These are phyloP conservation scores for Celoporthe dispersa DNA, from an alignment of 2,329 filamentous ascomycete genomes.

Conservation along the genomic window DNA sequence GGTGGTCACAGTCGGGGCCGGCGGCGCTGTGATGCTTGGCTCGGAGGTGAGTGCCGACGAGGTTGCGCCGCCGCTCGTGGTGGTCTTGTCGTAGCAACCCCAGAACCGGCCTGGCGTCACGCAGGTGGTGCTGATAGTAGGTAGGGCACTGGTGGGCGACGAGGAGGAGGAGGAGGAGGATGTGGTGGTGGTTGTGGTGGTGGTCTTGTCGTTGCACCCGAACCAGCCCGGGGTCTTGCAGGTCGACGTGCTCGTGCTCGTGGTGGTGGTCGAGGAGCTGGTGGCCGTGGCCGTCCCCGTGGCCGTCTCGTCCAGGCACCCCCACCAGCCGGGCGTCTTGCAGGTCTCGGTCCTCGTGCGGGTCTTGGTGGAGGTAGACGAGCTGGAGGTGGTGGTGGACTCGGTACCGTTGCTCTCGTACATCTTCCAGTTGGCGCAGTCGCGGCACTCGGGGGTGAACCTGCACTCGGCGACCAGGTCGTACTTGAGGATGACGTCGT, in stretches of 20 bases:
- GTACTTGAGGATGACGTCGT: constrained; percentile 84
- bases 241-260: constrained; percentile 48
- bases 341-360: constrained; percentile 81
- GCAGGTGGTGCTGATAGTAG: constrained; percentile 46
- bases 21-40: constrained; percentile 35
- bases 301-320: constrained; percentile 71
- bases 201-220: constrained; percentile 62
- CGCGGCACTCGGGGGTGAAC: constrained; percentile 78
- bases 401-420: constrained; percentile 90
- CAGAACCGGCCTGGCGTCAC: constrained; percentile 59
- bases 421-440: constrained; percentile 94
- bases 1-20: constrained; percentile 35
- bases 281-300: constrained; percentile 47
- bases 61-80: constrained; percentile 34
- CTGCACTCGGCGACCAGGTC: constrained; percentile 78
- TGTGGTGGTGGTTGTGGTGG: constrained; percentile 42
- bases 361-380: constrained; percentile 63
- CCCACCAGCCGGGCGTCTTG: constrained; percentile 92
- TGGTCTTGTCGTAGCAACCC: constrained; percentile 53
- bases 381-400: constrained; percentile 66
- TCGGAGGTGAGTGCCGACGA: constrained; percentile 32
- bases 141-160: constrained; percentile 36
- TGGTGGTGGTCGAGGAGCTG: constrained; percentile 47
- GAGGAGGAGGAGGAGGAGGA: constrained; percentile 44
- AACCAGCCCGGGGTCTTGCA: constrained; percentile 70